Evolutionary conservation across 768 basidiomycete genomes (phyloP).

Genomic region (Lactarius hatsudake): DNA sequence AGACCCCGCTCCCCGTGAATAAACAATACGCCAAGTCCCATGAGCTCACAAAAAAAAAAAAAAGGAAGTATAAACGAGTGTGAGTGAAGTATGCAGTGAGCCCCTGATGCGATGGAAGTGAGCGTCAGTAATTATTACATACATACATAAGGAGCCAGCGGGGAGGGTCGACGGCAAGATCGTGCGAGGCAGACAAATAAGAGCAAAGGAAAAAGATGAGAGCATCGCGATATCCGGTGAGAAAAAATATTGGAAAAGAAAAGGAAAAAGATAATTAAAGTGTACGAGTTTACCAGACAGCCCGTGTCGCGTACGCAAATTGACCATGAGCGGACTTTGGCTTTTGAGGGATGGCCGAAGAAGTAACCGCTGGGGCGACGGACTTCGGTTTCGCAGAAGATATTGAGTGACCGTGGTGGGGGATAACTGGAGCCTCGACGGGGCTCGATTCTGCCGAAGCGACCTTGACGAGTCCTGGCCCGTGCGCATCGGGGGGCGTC

Average conservation of each 20-base stretch:
- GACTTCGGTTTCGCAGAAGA: constrained; percentile 7
- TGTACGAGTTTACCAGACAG: constrained; percentile 18
- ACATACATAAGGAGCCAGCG: constrained; percentile 15
- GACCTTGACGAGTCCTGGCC: constrained; percentile 14
- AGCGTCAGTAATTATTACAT: constrained; percentile 25
- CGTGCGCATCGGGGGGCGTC: constrained; percentile 31
- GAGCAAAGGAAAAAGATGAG: neutral
- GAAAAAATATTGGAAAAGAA: neutral
- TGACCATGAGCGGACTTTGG: constrained; percentile 23
- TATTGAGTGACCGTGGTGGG: constrained; percentile 13
- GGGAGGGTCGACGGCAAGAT: constrained; percentile 3
- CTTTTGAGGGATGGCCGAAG: constrained; percentile 12
- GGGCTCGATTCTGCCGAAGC: constrained; percentile 23
- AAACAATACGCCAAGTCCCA: constrained; percentile 20
- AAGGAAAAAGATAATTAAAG: neutral
- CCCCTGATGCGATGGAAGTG: constrained; percentile 12
- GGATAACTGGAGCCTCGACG: constrained; percentile 6
- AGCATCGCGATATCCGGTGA: constrained; percentile 10
- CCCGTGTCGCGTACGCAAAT: constrained; percentile 22
- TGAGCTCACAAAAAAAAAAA: neutral
- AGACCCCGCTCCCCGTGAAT: constrained; percentile 18
- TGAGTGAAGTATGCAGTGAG: neutral
- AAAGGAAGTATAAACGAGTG: neutral
- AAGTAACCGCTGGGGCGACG: neutral
- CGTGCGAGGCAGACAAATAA: constrained; percentile 6